These are phyloP conservation scores for Lomentospora prolificans DNA, from an alignment of 2,329 filamentous ascomycete genomes.

Conservation along the genomic window DNA sequence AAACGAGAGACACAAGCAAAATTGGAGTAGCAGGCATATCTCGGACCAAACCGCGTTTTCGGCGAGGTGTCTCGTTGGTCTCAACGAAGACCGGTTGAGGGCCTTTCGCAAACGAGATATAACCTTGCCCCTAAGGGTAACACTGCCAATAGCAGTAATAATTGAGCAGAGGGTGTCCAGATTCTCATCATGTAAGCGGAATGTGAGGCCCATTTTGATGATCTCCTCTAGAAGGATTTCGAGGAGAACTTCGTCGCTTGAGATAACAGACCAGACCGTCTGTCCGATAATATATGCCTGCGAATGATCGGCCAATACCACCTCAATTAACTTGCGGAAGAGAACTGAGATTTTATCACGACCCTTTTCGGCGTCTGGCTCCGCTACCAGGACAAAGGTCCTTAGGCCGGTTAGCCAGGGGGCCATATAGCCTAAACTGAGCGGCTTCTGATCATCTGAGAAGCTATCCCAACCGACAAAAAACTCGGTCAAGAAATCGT, in stretches of 20 bases:
- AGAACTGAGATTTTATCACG: constrained; percentile 54
- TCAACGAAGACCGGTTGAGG: constrained; percentile 55
- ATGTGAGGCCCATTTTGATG: constrained; percentile 49
- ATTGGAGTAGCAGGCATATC: constrained; percentile 56
- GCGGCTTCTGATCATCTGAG: constrained; percentile 54
- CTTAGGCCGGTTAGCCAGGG: constrained; percentile 57
- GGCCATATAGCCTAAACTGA: constrained; percentile 60
- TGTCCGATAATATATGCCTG: constrained; percentile 54
- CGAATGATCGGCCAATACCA: constrained; percentile 50
- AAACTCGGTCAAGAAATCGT: constrained; percentile 63
- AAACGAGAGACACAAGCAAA: constrained; percentile 58
- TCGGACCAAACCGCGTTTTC: constrained; percentile 63
- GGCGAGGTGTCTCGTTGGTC: constrained; percentile 54
- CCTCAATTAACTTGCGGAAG: constrained; percentile 57
- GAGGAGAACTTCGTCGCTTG: constrained; percentile 53
- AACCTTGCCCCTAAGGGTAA: constrained; percentile 55
- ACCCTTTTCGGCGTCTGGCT: constrained; percentile 54
- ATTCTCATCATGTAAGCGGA: constrained; percentile 47
- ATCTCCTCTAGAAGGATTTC: constrained; percentile 61
- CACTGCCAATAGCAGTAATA: constrained; percentile 51
- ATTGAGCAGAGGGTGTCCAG: constrained; percentile 53
- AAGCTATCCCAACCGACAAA: constrained; percentile 65
- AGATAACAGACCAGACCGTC: constrained; percentile 54
- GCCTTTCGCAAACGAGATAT: constrained; percentile 57
- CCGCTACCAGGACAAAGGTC: constrained; percentile 46